These are phyloP conservation scores for Hippophae rhamnoides DNA, from an alignment of 306 rosid species.

Conservation along the genomic window DNA sequence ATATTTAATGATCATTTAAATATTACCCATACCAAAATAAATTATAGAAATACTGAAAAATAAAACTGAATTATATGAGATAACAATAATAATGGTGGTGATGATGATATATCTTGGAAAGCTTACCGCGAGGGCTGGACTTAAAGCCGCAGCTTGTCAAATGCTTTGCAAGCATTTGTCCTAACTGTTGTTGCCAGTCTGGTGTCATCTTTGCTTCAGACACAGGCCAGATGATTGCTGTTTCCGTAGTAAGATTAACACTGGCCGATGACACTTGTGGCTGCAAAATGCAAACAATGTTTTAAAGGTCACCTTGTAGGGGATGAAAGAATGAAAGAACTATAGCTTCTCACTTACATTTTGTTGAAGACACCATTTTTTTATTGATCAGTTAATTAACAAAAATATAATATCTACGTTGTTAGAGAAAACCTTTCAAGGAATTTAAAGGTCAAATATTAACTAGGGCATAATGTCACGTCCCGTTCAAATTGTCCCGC, in stretches of 20 bases:
- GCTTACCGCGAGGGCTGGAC: constrained; percentile 61
- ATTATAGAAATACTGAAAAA: neutral
- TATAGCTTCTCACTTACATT: too few species aligned
- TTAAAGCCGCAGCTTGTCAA: constrained; percentile 74
- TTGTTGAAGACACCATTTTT: too few species aligned
- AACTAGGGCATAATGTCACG: too few species aligned
- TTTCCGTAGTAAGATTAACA: constrained; percentile 70
- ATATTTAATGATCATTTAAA: neutral
- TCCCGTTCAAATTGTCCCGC: too few species aligned
- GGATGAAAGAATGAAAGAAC: too few species aligned
- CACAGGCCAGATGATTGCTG: constrained; percentile 61
- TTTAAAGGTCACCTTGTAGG: too few species aligned
- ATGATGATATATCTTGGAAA: constrained; percentile 7
- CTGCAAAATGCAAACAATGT: constrained; percentile 20
- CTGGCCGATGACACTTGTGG: constrained; percentile 78
- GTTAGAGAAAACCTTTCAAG: too few species aligned
- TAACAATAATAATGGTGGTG: neutral
- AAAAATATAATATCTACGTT: too few species aligned
- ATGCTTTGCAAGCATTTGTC: constrained; percentile 77
- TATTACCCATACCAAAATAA: neutral
- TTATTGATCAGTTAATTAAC: too few species aligned
- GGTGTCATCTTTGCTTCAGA: constrained; percentile 45
- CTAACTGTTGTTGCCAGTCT: constrained; percentile 50
- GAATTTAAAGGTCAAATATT: too few species aligned
- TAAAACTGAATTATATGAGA: neutral